Evolutionary conservation across 2,329 filamentous ascomycete genomes (phyloP), one percentile per base, ranked within the genome.

Genomic region (Phialophora expanda): DNA sequence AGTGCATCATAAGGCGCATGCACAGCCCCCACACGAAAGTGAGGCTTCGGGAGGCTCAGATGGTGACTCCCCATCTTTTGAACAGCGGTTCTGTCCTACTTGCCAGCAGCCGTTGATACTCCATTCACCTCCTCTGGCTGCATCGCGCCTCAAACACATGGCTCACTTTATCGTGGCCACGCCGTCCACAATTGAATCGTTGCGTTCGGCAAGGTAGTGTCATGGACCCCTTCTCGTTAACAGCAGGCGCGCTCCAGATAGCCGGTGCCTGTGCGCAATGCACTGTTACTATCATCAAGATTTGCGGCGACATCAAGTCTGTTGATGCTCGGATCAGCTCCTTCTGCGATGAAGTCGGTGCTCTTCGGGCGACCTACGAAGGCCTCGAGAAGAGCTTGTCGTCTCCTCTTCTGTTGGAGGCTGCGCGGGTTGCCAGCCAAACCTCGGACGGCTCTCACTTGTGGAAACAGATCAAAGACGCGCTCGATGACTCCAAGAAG

Each of bases 11-110:
- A 38, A 34, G 46, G 46, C 7, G 20, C 46, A 9, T 58, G 64
- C 64, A 66, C 64, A 59, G 64, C 64, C 64, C 34, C 64, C 55
- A 53, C 20, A 12, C 5, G 17, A 32, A 61, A 61, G 62, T 65
- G 62, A 65, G 89, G 81, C 67, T 85, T 84, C 8, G 48, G 46
- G 58, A 61, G 58, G 58, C 58, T 53, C 34, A 53, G 80, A 2
- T 55, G 11, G 48, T 26, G 38, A 14, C 24, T 34, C 48, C 28
- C 20, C 20, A 22, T 11, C 46, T 24, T 24, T 41, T 51, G 34
- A 26, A 60, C 28, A 53, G 1, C 44, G 51, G 22, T 50, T 22
- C 30, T 50, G 41, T 59, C 20, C 46, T 51, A 51, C 58, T 22
- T 38, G 46, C 58, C 9, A 28, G 20, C 24, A 14, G 3, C 14